A percentile compares a stretch with the other conserved stretches of the same genome.
phyloP scores from a whole-genome alignment of 129 eudicot genomes.

The Gnaphalium uliginosum region DNA sequence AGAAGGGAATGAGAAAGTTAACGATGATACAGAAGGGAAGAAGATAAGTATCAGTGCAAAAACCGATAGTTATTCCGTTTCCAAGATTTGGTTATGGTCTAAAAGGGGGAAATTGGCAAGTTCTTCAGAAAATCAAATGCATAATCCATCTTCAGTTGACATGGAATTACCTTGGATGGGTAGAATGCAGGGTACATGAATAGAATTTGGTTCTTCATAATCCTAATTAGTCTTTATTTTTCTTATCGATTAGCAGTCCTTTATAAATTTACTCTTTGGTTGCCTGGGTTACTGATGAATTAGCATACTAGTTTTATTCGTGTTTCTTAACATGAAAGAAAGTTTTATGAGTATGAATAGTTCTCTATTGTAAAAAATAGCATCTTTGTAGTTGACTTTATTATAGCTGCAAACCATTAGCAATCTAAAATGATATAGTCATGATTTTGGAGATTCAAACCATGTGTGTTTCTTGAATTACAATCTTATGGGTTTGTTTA shows the following conservation, averaged over 20 bases:
- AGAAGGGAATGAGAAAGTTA: conserved; percentile 29
- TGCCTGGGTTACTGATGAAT: background rate
- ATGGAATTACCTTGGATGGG: conserved; percentile 61
- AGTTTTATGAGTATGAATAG: conserved; percentile 15
- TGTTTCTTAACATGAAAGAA: conserved; percentile 9
- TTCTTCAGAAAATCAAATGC: conserved; percentile 50
- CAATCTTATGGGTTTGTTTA: conserved; percentile 9
- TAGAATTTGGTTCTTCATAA: conserved; percentile 20
- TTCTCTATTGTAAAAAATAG: background rate
- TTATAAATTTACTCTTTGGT: conserved; percentile 4
- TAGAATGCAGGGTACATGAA: conserved; percentile 52
- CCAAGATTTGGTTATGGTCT: conserved; percentile 72
- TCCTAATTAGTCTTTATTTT: conserved; percentile 13
- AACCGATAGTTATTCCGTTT: conserved; percentile 60
- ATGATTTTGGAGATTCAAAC: conserved; percentile 2
- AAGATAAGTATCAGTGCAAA: conserved; percentile 41
- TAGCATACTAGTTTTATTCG: background rate
- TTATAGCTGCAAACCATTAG: background rate
- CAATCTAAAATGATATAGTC: conserved; percentile 1
- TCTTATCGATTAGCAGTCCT: conserved; percentile 22
- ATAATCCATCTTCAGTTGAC: conserved; percentile 46
- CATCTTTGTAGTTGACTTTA: conserved; percentile 15
- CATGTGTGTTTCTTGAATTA: background rate
- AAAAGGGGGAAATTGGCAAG: conserved; percentile 45
- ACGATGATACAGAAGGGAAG: conserved; percentile 44